A percentile compares a stretch with the other conserved stretches of the same genome.
These are phyloP conservation scores for Nitzschia palea DNA, from an alignment of 108 stramenopile genomes.

Conservation along the genomic window DNA sequence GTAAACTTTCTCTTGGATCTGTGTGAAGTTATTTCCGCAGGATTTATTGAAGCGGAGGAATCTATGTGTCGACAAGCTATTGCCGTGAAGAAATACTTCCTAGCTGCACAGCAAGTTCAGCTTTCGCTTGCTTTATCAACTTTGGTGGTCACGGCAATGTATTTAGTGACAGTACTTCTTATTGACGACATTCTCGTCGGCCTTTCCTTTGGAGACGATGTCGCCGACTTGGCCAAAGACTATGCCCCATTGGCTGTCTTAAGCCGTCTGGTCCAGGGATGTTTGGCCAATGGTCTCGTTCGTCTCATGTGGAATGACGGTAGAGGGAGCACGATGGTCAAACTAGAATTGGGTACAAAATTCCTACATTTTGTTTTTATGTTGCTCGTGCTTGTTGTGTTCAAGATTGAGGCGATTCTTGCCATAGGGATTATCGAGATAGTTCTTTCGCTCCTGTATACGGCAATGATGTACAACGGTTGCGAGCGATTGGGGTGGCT, in stretches of 20 bases:
- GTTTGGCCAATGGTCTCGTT: neutral
- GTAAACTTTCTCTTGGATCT: neutral
- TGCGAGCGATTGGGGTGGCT: neutral
- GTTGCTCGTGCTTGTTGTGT: neutral
- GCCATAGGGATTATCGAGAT: neutral
- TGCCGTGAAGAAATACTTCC: neutral
- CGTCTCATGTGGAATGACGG: neutral
- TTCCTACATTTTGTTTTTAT: neutral
- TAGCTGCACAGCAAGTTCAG: neutral
- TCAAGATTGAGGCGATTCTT: neutral
- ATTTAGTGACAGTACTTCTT: neutral
- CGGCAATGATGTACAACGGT: neutral
- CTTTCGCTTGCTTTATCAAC: neutral
- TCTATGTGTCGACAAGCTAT: neutral
- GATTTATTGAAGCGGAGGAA: neutral
- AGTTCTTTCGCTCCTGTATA: neutral
- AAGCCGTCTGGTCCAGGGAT: neutral
- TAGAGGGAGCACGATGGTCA: neutral
- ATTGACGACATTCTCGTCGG: neutral
- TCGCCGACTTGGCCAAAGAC: neutral
- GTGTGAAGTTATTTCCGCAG: neutral
- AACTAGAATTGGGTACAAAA: neutral
- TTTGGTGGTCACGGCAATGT: neutral
- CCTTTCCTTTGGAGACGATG: neutral
- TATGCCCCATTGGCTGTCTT: neutral